Conservation (phyloP, 2,329 filamentous ascomycete species). For the Zarea fungicola region DNA sequence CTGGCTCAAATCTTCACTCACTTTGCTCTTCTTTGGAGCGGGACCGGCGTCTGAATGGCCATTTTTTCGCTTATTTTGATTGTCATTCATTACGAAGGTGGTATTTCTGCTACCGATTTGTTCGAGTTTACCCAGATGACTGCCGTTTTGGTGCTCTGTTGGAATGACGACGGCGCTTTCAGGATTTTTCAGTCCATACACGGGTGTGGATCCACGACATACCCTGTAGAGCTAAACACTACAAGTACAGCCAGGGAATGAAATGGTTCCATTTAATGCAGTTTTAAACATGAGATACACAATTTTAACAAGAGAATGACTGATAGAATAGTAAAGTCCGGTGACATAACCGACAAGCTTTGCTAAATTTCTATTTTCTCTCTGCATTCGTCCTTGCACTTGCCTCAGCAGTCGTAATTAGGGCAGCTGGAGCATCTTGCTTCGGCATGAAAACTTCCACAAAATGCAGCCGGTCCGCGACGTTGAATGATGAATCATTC, state of each 20-base stretch:
- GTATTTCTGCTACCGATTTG: background rate
- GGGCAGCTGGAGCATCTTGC: constrained; percentile 67
- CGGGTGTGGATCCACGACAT: constrained; percentile 4
- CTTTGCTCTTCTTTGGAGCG: constrained; percentile 37
- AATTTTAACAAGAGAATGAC: background rate
- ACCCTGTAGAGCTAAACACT: background rate
- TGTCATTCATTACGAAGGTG: constrained; percentile 25
- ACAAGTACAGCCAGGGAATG: too few relatives aligned
- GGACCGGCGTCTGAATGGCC: constrained; percentile 21
- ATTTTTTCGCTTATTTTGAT: constrained; percentile 32
- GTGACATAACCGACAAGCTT: too few relatives aligned
- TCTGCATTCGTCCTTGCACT: constrained; percentile 63
- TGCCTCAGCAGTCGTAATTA: constrained; percentile 66
- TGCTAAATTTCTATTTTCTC: constrained; percentile 12
- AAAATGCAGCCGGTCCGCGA: constrained; percentile 54
- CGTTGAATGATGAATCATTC: constrained; percentile 57
- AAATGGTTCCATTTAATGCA: too few relatives aligned
- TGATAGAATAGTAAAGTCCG: too few relatives aligned
- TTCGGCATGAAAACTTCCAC: constrained; percentile 79
- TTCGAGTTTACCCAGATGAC: background rate
- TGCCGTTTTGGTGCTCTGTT: background rate
- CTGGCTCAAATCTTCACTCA: constrained; percentile 18
- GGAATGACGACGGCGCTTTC: background rate
- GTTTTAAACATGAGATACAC: too few relatives aligned
- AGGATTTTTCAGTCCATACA: constrained; percentile 2